Evolutionary conservation across 495 filamentous ascomycete species (phyloP).

Genomic region (Trichocladium antarcticum): DNA sequence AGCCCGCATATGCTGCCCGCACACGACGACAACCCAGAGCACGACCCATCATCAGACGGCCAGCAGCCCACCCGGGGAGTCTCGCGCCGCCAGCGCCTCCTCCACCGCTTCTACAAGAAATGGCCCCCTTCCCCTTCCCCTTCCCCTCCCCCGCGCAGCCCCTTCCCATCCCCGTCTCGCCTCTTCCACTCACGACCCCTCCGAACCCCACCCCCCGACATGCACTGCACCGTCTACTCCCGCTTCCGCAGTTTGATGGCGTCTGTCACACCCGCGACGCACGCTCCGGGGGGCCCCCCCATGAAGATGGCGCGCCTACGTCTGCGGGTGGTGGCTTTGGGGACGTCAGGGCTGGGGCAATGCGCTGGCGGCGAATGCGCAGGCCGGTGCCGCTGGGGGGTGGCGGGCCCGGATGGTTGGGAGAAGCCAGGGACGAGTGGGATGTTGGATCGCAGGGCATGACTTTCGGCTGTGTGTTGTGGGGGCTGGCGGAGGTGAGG

Average conservation of each 20-base stretch:
- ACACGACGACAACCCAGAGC: neutral
- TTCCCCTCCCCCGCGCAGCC: neutral
- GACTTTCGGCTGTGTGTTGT: conserved; percentile 17
- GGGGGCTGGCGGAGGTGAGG: conserved; percentile 19
- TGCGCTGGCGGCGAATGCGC: neutral
- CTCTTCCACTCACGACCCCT: no score
- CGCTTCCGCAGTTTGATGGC: conserved; percentile 33
- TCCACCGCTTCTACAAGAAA: conserved; percentile 13
- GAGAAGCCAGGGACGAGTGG: conserved; percentile 16
- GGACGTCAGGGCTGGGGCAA: no score
- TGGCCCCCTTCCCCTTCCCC: neutral
- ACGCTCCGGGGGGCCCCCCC: no score
- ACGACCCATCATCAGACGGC: neutral
- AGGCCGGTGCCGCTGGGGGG: neutral
- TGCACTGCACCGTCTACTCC: conserved; percentile 36
- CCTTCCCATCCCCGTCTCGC: neutral
- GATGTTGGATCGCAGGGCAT: conserved; percentile 22
- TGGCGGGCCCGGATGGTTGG: neutral
- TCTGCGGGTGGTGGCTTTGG: no score
- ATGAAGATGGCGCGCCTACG: no score
- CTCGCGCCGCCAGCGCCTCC: conserved; percentile 19
- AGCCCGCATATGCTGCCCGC: no score
- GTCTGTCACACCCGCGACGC: neutral
- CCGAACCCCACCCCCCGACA: conserved; percentile 1
- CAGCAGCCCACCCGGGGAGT: neutral